Evolutionary conservation across 78 protist genomes (phyloP).

Genomic region (Emiliania huxleyi): DNA sequence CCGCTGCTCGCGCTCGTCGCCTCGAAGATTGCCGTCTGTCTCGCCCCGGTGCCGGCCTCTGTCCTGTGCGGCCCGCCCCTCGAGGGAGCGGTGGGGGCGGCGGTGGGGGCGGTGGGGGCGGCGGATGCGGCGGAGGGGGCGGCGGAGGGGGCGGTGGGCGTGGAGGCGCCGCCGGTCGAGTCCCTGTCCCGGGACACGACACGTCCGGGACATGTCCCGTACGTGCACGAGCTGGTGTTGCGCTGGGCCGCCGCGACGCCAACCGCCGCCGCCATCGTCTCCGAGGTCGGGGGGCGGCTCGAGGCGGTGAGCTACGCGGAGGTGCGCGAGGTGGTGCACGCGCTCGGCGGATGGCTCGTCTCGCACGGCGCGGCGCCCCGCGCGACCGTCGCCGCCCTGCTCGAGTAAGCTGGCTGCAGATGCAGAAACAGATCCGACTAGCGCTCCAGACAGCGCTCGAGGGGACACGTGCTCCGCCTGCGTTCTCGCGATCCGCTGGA

Average conservation of each 20-base stretch:
- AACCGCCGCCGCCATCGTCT: constrained; percentile 11
- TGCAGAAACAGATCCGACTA: too few species aligned
- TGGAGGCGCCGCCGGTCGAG: too few species aligned
- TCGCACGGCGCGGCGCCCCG: not conserved
- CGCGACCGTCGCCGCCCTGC: constrained; percentile 19
- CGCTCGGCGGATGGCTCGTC: not conserved
- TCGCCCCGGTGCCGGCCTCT: not conserved
- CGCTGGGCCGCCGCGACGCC: not conserved
- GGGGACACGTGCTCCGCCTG: too few species aligned
- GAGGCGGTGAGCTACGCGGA: not conserved
- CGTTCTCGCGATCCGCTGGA: too few species aligned
- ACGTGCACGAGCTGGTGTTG: not conserved
- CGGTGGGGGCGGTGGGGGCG: not conserved
- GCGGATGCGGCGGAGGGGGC: not conserved
- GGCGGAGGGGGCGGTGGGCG: not conserved
- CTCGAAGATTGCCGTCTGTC: not conserved
- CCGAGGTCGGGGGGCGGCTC: not conserved
- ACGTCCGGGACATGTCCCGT: too few species aligned
- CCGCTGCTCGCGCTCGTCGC: not conserved
- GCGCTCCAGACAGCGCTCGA: too few species aligned
- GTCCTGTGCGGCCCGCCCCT: not conserved
- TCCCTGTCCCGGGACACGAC: too few species aligned
- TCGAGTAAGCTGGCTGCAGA: too few species aligned
- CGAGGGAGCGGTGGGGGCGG: not conserved
- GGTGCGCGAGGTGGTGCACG: not conserved